Evolutionary conservation across 352 stramenopile species (phyloP), one percentile per base, ranked within the genome.

Genomic region (Globisporangium mamillatum): DNA sequence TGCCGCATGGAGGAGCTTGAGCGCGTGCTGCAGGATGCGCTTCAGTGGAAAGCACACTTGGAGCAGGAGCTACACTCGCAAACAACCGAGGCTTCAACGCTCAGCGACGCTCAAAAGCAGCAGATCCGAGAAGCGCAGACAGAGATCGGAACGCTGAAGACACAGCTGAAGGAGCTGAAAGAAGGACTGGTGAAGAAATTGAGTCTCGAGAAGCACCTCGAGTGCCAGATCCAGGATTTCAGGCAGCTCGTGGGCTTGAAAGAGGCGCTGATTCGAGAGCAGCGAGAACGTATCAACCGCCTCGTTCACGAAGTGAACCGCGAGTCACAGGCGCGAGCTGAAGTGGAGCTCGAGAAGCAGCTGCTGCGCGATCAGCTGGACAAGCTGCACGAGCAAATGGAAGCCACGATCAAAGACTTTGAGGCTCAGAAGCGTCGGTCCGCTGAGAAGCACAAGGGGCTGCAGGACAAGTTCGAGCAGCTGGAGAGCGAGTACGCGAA

Each of bases 1-100:
- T 69, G 77, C 27, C 74, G 82, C 1, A 92, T 94, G 82, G 70
- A 80, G 20, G 84, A 94, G 52, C 67, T 89, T 2, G 84, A 92
- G 57, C 71, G 76, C 1, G 71, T 88, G 18, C n/a, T 91, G 18
- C 63, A 80, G 8, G 82, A 88, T n/a, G 70, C 82, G 6, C 64
- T 94, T 4, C 50, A 76, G 38, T 86, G 76, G 62, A 90, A 90
- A 57, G 69, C 64, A 2, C 63, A 76, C 16, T 63, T 88, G n/a
- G 86, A 94, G 29, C 55, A 65, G 8, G 68, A 89, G 22, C 24
- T 88, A 1, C 41, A 24, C 0, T 50, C 34, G 2, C 72, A 78
- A 24, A n/a, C 4, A 10, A 34, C 6, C 1, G 66, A 70, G 18
- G 48, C 66, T 1, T 29, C 48, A 25, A 8, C 5, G 20, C 72